Base-by-base conservation (phyloP, 805 yeast species). In the Barnettozyma sucrosica region DNA sequence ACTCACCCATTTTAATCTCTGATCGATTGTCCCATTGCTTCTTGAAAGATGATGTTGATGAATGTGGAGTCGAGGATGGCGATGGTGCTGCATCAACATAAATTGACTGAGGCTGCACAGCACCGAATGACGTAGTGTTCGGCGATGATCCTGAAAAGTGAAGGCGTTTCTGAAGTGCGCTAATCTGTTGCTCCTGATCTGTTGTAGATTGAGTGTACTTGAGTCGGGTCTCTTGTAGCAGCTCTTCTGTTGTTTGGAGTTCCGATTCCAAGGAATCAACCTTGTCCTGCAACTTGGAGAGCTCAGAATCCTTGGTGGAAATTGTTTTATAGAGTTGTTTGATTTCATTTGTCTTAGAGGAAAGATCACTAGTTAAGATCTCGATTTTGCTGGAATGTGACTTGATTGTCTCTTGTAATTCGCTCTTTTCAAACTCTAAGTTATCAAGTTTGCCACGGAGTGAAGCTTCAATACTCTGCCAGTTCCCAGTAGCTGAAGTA, bases 381-480 rank as follows among this genome's bases (percentile, higher is more conserved):
- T 62, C 55, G 30, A 63, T 53, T 36, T 64, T 62, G 7, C 58
- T 56, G 41, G 38, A 51, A 28, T 41, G 53, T 36, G 42, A 44
- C 25, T 26, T 44, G 23, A 68, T 67, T 37, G 61, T 63, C 40
- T 57, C 57, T 36, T 60, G 58, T 41, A 71, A 53, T 6, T 63
- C 65, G 32, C 70, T 75, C 7, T 76, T 60, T 45, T 79, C 80
- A 42, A 58, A 61, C 49, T 77, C 75, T n/a, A 75, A 53, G 14
- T 55, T 48, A 5, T 75, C 62, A 18, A 82, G 70, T 48, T 75
- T 76, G 8, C 66, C 62, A 51, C 73, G 68, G 50, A 89, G 70
- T 3, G 80, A 71, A 36, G 84, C 75, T 63, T 93, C 97, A 38
- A 89, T 81, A 18, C 80, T 69, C 48, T 84, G 82, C 95, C 96